Evolutionary conservation across 805 yeast species (phyloP), one percentile per base, ranked within the genome.

Genomic region (Saccharomycopsis microspora): DNA sequence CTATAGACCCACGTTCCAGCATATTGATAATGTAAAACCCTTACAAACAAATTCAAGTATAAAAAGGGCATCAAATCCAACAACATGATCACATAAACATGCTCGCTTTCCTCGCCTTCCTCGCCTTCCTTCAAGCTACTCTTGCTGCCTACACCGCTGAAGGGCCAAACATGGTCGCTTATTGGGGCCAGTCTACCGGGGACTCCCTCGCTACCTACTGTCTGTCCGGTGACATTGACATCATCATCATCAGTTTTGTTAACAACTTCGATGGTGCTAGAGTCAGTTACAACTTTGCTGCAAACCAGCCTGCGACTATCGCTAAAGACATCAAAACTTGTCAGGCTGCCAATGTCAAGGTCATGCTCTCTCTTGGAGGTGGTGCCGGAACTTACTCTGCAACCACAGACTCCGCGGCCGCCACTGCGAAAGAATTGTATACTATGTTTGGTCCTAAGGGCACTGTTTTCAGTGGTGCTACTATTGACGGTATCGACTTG

Each of bases 401-500:
- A 8, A 41, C 37, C 2, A 33, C 30, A 3, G 45, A 9, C 3
- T 45, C 41, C 6, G 51, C 45, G 5, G 8, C 19, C 19, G 19
- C 39, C n/a, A 42, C 45, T 8, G 51, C 51, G 5, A 6, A 41
- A 5, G 39, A 33, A 19, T 33, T 48, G 29, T 48, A 48, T 37
- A 30, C 39, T 27, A 47, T 35, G 37, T 48, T 49, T 31, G 19
- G 44, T 34, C 45, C 48, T 19, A 19, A 45, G 4, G 52, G 47
- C 6, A 27, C 28, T 7, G 5, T 36, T 3, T 78, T 80, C 55
- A 83, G 78, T 36, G 70, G 66, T 35, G 73, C 84, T 2, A 59
- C 76, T 28, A 63, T 82, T 34, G 87, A 82, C 59, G 88, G 88
- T n/a, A 81, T 79, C 56, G 88, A 82, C 58, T 73, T 81, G 48